Percentiles rank a stretch among this genome's conserved stretches.
phyloP scores from a whole-genome alignment of 768 basidiomycete species.

The Melanogaster broomeanus region DNA sequence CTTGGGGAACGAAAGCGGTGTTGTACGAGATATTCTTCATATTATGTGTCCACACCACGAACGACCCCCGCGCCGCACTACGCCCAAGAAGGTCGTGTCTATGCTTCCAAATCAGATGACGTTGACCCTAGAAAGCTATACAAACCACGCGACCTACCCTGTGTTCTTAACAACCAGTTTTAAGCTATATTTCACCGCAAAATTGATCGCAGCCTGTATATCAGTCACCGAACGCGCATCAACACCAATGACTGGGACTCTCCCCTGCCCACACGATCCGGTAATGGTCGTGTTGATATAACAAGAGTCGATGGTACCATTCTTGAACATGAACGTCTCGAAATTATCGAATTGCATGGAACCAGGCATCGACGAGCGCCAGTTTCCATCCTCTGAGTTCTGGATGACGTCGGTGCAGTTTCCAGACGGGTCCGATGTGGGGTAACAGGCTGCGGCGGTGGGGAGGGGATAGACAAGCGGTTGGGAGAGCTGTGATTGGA shows the following conservation, averaged over 20 bases:
- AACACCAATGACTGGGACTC: slow-evolving; percentile 21
- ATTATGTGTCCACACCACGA: no score
- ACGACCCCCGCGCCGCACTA: no score
- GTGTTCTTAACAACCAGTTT: slow-evolving; percentile 26
- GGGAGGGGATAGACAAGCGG: slow-evolving; percentile 45
- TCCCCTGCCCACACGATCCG: slow-evolving; percentile 19
- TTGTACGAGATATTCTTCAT: no score
- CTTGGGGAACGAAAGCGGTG: no score
- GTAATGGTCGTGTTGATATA: slow-evolving; percentile 33
- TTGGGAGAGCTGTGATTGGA: slow-evolving; percentile 42
- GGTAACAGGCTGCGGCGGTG: slow-evolving; percentile 44
- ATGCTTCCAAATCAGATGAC: no score
- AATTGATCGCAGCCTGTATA: slow-evolving; percentile 20
- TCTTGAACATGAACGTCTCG: slow-evolving; percentile 37
- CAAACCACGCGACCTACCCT: slow-evolving; percentile 8
- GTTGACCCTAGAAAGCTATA: no score
- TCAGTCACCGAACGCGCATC: slow-evolving; percentile 20
- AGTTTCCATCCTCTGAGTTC: slow-evolving; percentile 34
- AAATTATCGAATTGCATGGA: slow-evolving; percentile 38
- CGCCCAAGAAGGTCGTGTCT: no score
- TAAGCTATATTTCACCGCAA: slow-evolving; percentile 16
- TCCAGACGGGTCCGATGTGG: slow-evolving; percentile 32
- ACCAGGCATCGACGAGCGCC: slow-evolving; percentile 44
- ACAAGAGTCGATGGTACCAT: slow-evolving; percentile 45
- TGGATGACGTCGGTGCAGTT: slow-evolving; percentile 38